Conservation (phyloP, 305 asterid species). For the Rubia tinctorum region DNA sequence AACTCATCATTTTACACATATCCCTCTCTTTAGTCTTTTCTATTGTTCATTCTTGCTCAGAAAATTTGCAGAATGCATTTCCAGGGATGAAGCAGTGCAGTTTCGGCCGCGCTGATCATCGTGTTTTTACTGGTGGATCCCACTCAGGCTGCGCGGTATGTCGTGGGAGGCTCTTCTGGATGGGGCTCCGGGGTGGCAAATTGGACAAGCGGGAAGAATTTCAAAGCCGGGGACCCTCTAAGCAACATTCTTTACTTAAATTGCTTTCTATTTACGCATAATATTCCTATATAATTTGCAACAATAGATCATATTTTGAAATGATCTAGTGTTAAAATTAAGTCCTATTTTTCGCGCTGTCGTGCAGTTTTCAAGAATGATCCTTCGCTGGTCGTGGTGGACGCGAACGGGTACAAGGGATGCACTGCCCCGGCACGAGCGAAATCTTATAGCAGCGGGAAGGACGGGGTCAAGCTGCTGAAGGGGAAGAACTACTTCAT, state of each 20-base stretch:
- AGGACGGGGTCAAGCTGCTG: conserved; percentile 20
- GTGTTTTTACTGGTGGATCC: background rate
- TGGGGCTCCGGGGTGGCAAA: conserved; percentile 13
- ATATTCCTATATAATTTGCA: no score
- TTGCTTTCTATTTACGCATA: background rate
- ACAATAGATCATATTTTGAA: no score
- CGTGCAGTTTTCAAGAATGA: conserved; percentile 20
- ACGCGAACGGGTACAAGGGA: background rate
- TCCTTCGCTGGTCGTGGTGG: conserved; percentile 13
- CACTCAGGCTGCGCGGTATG: conserved; percentile 8
- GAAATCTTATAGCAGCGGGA: conserved; percentile 14
- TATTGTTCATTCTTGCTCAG: background rate
- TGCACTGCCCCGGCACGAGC: conserved; percentile 2
- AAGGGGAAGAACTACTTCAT: conserved; percentile 26
- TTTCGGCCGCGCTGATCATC: background rate
- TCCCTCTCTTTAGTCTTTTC: background rate
- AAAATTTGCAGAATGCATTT: conserved; percentile 3
- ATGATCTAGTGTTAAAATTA: background rate
- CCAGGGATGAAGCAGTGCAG: conserved; percentile 22
- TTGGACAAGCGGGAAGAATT: conserved; percentile 24
- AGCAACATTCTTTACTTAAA: conserved; percentile 9
- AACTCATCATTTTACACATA: background rate
- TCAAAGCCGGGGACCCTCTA: conserved; percentile 18
- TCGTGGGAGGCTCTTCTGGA: conserved; percentile 22
- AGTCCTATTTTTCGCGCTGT: background rate